A percentile compares a stretch with the other conserved stretches of the same genome.
Evolutionary conservation across 2,329 filamentous ascomycete species (phyloP).

Genomic region (Paracoccidioides brasiliensis): DNA sequence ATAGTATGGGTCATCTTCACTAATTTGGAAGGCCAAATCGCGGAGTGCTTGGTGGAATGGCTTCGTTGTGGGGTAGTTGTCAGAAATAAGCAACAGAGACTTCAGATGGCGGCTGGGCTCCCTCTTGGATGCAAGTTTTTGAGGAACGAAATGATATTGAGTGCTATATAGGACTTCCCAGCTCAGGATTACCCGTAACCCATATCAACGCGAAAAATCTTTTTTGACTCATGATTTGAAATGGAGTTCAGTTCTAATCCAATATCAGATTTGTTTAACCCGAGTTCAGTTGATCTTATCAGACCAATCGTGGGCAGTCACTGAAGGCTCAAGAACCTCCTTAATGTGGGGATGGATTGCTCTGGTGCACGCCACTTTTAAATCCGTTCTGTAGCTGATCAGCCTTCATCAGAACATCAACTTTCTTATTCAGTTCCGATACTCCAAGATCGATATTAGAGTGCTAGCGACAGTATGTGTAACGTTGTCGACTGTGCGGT

Average conservation of each 20-base stretch:
- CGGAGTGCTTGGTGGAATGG: slow-evolving; percentile 35
- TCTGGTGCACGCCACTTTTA: too few species aligned
- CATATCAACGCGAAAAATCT: slow-evolving; percentile 24
- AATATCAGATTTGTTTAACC: slow-evolving; percentile 31
- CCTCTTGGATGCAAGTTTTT: slow-evolving; percentile 22
- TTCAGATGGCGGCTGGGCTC: slow-evolving; percentile 7
- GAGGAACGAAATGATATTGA: slow-evolving; percentile 31
- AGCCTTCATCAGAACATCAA: too few species aligned
- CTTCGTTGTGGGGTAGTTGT: slow-evolving; percentile 35
- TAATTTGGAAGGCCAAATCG: slow-evolving; percentile 37
- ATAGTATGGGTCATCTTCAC: slow-evolving; percentile 35
- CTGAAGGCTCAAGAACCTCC: too few species aligned
- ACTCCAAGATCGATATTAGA: background rate
- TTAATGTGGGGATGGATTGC: too few species aligned
- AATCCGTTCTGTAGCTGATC: slow-evolving; percentile 6
- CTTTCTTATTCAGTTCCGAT: slow-evolving; percentile 5
- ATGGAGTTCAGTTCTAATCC: slow-evolving; percentile 31
- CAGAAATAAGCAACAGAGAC: slow-evolving; percentile 35
- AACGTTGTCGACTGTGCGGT: slow-evolving; percentile 7
- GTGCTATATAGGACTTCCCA: slow-evolving; percentile 36
- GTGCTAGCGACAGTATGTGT: slow-evolving; percentile 3
- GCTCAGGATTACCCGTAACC: slow-evolving; percentile 33
- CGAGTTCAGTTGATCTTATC: slow-evolving; percentile 29
- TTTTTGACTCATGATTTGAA: slow-evolving; percentile 29
- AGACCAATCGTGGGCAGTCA: slow-evolving; percentile 30